These are phyloP conservation scores for Panaeolus papilionaceus DNA, from an alignment of 768 basidiomycete genomes.

Conservation along the genomic window DNA sequence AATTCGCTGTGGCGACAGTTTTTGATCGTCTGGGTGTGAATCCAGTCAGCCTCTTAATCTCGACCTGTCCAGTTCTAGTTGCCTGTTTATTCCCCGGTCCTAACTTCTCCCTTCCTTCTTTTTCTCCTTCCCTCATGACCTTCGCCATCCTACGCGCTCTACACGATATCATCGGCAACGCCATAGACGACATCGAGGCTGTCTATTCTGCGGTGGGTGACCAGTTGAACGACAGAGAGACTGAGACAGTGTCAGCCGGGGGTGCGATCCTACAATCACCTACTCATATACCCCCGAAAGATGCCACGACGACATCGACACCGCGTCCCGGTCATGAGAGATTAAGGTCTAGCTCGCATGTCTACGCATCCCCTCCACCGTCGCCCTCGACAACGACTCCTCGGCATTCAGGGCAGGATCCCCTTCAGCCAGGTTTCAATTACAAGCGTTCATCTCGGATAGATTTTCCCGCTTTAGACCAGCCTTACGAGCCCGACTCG, in stretches of 20 bases:
- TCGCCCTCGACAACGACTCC: constrained; percentile 34
- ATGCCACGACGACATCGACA: constrained; percentile 9
- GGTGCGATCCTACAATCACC: not conserved
- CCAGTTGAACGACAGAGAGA: not conserved
- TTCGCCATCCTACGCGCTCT: constrained; percentile 69
- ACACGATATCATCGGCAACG: constrained; percentile 69
- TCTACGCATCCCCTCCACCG: constrained; percentile 40
- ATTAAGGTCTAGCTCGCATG: constrained; percentile 28
- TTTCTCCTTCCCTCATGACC: constrained; percentile 46
- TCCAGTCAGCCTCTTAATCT: constrained; percentile 19
- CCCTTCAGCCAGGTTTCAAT: constrained; percentile 23
- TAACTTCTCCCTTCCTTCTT: constrained; percentile 6
- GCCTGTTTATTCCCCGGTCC: constrained; percentile 21
- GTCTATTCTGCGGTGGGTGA: constrained; percentile 49
- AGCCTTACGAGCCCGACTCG: constrained; percentile 50
- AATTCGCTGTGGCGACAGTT: constrained; percentile 13
- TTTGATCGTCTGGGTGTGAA: constrained; percentile 28
- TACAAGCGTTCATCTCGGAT: constrained; percentile 25
- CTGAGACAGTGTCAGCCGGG: not conserved
- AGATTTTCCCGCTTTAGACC: constrained; percentile 66
- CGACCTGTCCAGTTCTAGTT: constrained; percentile 15
- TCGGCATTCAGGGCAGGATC: constrained; percentile 33
- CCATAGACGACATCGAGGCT: constrained; percentile 70
- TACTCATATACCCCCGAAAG: constrained; percentile 7
- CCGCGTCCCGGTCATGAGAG: constrained; percentile 17